Conservation (phyloP, 495 filamentous ascomycete genomes). For the Penicillium chermesinum region DNA sequence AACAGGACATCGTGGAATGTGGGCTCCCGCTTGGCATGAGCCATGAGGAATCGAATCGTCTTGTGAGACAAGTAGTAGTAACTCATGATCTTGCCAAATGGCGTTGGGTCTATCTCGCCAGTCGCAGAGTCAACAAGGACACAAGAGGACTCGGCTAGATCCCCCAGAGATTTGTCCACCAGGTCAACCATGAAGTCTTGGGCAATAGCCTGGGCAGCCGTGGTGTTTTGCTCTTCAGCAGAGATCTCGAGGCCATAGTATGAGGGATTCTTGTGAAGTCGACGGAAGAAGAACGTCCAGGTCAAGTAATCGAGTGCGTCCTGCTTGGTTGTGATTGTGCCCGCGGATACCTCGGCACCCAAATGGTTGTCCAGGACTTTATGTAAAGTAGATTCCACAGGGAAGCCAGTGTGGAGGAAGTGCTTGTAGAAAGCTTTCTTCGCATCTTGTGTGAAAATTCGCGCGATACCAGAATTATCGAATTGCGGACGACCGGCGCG, state of each 20-base stretch:
- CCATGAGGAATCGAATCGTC: conserved; percentile 79
- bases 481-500: conserved; percentile 95
- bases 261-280: conserved; percentile 95
- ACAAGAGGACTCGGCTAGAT: conserved; percentile 79
- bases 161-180: conserved; percentile 76
- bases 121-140: conserved; percentile 69
- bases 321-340: conserved; percentile 88
- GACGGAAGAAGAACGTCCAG: conserved; percentile 99
- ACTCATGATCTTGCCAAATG: conserved; percentile 95
- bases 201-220: conserved; percentile 74
- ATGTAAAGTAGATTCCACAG: conserved; percentile 92
- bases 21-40: conserved; percentile 69
- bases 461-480: conserved; percentile 87
- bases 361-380: conserved; percentile 97
- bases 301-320: conserved; percentile 97
- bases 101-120: conserved; percentile 81
- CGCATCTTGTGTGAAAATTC: conserved; percentile 93
- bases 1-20: conserved; percentile 78
- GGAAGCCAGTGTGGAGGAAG: conserved; percentile 96
- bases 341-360: conserved; percentile 89
- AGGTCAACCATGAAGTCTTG: conserved; percentile 91
- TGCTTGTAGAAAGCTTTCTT: conserved; percentile 99
- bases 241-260: conserved; percentile 97
- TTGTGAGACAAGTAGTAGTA: conserved; percentile 99
- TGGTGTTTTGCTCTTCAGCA: conserved; percentile 85